phyloP scores from a whole-genome alignment of 768 basidiomycete species.

The Leccinum boreale region DNA sequence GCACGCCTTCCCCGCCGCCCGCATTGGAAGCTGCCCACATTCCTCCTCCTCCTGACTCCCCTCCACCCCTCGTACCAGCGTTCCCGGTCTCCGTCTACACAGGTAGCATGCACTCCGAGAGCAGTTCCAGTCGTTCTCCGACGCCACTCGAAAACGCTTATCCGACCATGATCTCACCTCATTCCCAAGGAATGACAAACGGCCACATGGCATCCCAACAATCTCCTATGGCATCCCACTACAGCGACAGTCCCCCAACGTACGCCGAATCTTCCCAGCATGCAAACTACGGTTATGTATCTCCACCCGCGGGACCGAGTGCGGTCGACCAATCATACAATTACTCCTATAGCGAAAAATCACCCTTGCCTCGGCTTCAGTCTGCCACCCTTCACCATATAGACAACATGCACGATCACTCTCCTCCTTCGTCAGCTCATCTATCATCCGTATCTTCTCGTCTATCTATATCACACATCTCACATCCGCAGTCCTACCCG shows the following conservation, averaged over 20 bases:
- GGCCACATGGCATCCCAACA: slow-evolving; percentile 31
- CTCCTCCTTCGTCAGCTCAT: slow-evolving; percentile 30
- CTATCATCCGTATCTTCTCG: slow-evolving; percentile 44
- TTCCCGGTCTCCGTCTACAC: slow-evolving; percentile 25
- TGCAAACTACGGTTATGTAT: slow-evolving; percentile 28
- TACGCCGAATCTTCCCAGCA: slow-evolving; percentile 33
- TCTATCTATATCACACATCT: slow-evolving; percentile 59
- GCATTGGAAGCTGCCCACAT: slow-evolving; percentile 43
- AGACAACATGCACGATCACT: slow-evolving; percentile 27
- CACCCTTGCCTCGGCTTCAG: slow-evolving; percentile 30
- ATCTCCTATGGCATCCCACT: slow-evolving; percentile 30
- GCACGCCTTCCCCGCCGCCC: slow-evolving; percentile 36
- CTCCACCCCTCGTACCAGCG: slow-evolving; percentile 52
- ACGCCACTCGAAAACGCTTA: slow-evolving; percentile 45
- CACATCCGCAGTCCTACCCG: slow-evolving; percentile 48
- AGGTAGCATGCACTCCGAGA: slow-evolving; percentile 30
- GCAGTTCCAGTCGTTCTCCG: slow-evolving; percentile 41
- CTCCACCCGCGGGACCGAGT: slow-evolving; percentile 19
- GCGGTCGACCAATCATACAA: slow-evolving; percentile 29
- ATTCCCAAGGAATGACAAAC: slow-evolving; percentile 36
- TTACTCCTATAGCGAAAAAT: slow-evolving; percentile 31
- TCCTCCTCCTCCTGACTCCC: slow-evolving; percentile 50
- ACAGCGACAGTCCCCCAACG: slow-evolving; percentile 28
- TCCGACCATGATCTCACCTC: slow-evolving; percentile 34
- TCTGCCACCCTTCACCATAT: slow-evolving; percentile 28